These are phyloP conservation scores for Metahyphopichia silvanorum DNA, from an alignment of 805 yeast genomes.

Conservation along the genomic window DNA sequence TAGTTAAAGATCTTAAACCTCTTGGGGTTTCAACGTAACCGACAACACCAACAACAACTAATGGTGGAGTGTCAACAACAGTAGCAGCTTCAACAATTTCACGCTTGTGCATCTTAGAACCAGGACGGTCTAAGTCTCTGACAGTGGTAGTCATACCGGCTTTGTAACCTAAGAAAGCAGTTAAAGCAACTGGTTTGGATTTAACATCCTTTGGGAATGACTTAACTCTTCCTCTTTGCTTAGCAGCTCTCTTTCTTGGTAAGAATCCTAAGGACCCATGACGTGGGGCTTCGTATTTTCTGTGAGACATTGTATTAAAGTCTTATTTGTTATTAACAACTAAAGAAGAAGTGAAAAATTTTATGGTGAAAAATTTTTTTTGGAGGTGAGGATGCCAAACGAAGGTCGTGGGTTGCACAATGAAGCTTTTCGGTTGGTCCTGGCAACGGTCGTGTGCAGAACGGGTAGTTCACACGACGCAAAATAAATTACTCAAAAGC, in stretches of 20 bases:
- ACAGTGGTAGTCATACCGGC: slow-evolving; percentile 99
- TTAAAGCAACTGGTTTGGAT: slow-evolving; percentile 96
- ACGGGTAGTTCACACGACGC: too few relatives aligned
- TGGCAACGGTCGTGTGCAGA: too few relatives aligned
- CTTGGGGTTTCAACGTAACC: slow-evolving; percentile 99
- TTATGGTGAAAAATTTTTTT: too few relatives aligned
- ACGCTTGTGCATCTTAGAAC: slow-evolving; percentile 99
- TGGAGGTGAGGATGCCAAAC: too few relatives aligned
- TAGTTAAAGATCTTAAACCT: slow-evolving; percentile 98
- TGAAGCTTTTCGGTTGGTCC: too few relatives aligned
- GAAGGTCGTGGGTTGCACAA: too few relatives aligned
- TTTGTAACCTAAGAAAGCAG: slow-evolving; percentile 99
- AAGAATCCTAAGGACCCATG: slow-evolving; percentile 99
- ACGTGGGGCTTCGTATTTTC: slow-evolving; percentile 99
- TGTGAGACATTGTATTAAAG: slow-evolving; percentile 84
- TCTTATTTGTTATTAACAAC: slow-evolving; percentile 23
- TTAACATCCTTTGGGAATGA: slow-evolving; percentile 99
- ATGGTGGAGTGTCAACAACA: slow-evolving; percentile 98
- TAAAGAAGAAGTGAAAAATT: slow-evolving; percentile 16
- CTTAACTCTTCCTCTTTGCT: slow-evolving; percentile 98
- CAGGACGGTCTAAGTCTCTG: slow-evolving; percentile 99
- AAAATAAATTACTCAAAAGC: too few relatives aligned
- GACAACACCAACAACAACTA: slow-evolving; percentile 99
- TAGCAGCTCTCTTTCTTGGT: slow-evolving; percentile 99
- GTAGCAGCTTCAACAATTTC: slow-evolving; percentile 99